These are phyloP conservation scores for Fagus crenata DNA, from an alignment of 306 rosid genomes.

Conservation along the genomic window DNA sequence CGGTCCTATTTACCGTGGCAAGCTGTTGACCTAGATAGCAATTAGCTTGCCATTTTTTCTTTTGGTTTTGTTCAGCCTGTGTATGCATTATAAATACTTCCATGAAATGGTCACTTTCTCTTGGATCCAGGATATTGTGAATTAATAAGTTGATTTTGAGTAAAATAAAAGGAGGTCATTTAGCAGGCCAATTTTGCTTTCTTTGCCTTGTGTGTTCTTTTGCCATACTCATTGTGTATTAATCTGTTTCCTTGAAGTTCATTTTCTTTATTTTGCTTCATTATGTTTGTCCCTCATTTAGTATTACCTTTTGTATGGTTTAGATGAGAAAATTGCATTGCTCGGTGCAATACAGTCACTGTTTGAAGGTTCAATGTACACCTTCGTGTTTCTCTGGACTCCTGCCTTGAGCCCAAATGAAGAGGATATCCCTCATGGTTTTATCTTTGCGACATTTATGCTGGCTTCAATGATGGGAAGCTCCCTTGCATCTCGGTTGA, in stretches of 20 bases:
- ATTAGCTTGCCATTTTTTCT: slow-evolving; percentile 2
- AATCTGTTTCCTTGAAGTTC: slow-evolving; percentile 7
- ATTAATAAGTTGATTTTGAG: not conserved
- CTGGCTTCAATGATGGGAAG: slow-evolving; percentile 96
- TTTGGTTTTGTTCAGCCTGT: not conserved
- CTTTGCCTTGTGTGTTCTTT: slow-evolving; percentile 10
- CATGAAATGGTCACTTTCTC: not conserved
- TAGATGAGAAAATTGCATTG: slow-evolving; percentile 83
- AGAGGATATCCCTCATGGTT: slow-evolving; percentile 92
- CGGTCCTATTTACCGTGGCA: not conserved
- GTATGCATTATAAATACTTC: not conserved
- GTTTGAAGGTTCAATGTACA: slow-evolving; percentile 96
- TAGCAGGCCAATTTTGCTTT: slow-evolving; percentile 5
- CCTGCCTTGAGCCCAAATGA: slow-evolving; percentile 93
- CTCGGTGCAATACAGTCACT: slow-evolving; percentile 92
- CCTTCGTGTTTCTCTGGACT: slow-evolving; percentile 93
- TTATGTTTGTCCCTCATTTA: slow-evolving; percentile 14
- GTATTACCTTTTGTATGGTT: slow-evolving; percentile 27
- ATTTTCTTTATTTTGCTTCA: slow-evolving; percentile 6
- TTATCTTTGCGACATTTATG: slow-evolving; percentile 94
- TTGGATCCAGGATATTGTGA: slow-evolving; percentile 3
- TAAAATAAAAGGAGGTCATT: slow-evolving; percentile 4
- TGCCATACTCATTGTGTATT: slow-evolving; percentile 9
- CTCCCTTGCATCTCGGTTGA: slow-evolving; percentile 77
- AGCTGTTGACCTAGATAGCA: not conserved